Evolutionary conservation across 768 basidiomycete genomes (phyloP).

Genomic region (Tulasnella sp.): DNA sequence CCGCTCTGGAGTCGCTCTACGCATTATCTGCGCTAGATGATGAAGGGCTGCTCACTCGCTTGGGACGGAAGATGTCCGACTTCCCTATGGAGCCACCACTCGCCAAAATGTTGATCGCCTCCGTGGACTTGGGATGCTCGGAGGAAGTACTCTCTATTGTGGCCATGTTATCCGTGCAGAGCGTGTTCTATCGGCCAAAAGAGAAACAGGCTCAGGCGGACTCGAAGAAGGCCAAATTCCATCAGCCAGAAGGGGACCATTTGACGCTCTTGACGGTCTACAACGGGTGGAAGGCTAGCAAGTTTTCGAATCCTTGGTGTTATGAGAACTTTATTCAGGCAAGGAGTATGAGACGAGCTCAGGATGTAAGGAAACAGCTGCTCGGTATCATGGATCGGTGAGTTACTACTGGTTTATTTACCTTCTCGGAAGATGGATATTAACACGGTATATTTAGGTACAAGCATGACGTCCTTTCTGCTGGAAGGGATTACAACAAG

Average conservation of each 20-base stretch:
- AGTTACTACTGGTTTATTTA: conserved; percentile 21
- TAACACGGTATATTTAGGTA: conserved; percentile 40
- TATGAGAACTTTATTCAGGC: conserved; percentile 99
- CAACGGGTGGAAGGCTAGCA: conserved; percentile 95
- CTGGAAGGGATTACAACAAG: conserved; percentile 82
- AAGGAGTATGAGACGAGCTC: conserved; percentile 89
- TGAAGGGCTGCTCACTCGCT: conserved; percentile 83
- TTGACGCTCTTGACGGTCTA: conserved; percentile 86
- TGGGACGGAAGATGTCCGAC: conserved; percentile 98
- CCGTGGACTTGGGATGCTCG: conserved; percentile 93
- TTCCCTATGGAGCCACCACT: conserved; percentile 95
- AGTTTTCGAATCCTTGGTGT: conserved; percentile 98
- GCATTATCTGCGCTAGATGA: conserved; percentile 93
- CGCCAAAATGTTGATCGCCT: conserved; percentile 97
- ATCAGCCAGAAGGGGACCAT: conserved; percentile 97
- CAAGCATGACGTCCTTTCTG: conserved; percentile 91
- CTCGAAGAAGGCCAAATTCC: conserved; percentile 99
- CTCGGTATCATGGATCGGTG: conserved; percentile 98
- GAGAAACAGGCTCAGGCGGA: conserved; percentile 99
- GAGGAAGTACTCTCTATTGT: conserved; percentile 96
- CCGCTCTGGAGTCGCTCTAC: conserved; percentile 86
- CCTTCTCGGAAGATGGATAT: not conserved
- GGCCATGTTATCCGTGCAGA: conserved; percentile 94
- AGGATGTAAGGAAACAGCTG: conserved; percentile 95
- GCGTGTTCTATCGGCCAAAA: conserved; percentile 97